These are phyloP conservation scores for Ramicandelaber brevisporus DNA, from an alignment of 192 early-diverging fungal genomes.

Conservation along the genomic window DNA sequence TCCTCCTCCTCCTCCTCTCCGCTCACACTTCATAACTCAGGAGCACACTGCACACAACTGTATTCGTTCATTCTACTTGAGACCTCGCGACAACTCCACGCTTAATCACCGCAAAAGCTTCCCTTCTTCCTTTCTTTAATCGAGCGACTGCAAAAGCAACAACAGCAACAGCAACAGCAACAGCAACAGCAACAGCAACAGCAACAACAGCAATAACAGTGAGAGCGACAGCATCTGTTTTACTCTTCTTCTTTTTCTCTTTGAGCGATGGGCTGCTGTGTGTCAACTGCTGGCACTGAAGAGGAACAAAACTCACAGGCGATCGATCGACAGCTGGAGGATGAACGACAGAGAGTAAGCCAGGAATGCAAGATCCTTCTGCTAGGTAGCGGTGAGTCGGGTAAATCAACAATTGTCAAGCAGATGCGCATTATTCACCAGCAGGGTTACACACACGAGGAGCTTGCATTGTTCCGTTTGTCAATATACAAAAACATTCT, in stretches of 20 bases:
- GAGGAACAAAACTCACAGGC: conserved; percentile 18
- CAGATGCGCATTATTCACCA: conserved; percentile 97
- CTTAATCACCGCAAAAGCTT: neutral
- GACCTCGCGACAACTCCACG: neutral
- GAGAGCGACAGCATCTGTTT: conserved; percentile 1
- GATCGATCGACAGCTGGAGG: conserved; percentile 24
- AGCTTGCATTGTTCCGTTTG: conserved; percentile 40
- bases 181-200: no score
- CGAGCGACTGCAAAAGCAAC: conserved; percentile 1
- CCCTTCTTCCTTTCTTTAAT: neutral
- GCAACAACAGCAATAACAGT: no score
- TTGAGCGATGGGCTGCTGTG: conserved; percentile 17
- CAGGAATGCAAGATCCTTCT: conserved; percentile 27
- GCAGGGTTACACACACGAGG: conserved; percentile 63
- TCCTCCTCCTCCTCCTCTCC: neutral
- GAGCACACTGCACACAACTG: neutral
- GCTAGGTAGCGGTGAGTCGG: conserved; percentile 71
- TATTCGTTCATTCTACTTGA: conserved; percentile 1
- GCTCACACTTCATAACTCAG: neutral
- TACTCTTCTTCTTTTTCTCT: conserved; percentile 2
- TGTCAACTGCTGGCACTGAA: conserved; percentile 22
- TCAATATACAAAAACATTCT: conserved; percentile 73
- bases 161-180: no score
- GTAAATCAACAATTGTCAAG: conserved; percentile 87
- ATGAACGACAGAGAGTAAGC: conserved; percentile 18